Percentiles rank a stretch among this genome's conserved stretches.
Conservation (phyloP, 257 asterid genomes). For the Linderniella brevidens region DNA sequence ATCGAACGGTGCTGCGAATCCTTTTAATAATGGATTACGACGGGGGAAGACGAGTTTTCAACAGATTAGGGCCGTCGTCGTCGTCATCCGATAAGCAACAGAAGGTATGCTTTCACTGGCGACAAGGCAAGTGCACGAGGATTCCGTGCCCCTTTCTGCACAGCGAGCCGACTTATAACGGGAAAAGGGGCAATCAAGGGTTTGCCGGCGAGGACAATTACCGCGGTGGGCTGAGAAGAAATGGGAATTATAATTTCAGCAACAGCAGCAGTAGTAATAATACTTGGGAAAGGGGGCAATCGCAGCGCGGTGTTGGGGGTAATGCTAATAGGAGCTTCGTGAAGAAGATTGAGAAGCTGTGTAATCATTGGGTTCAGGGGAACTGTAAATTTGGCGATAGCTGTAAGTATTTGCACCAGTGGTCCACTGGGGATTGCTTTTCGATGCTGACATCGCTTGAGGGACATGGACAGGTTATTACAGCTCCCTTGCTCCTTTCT, state of each 20-base stretch:
- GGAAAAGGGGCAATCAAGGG: constrained; percentile 61
- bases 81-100: constrained; percentile 34
- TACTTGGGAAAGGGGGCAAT: constrained; percentile 44
- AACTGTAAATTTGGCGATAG: background rate
- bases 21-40: constrained; percentile 40
- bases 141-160: constrained; percentile 62
- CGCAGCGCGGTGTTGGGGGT: constrained; percentile 17
- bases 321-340: constrained; percentile 17
- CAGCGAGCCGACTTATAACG: constrained; percentile 41
- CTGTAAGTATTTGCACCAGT: background rate
- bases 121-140: constrained; percentile 72
- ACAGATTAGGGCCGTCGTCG: constrained; percentile 42
- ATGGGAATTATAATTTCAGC: constrained; percentile 37
- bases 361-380: background rate
- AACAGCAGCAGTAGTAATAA: constrained; percentile 17
- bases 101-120: constrained; percentile 72
- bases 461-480: constrained; percentile 1
- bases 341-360: constrained; percentile 28
- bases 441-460: constrained; percentile 1
- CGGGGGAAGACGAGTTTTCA: constrained; percentile 56
- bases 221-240: constrained; percentile 39
- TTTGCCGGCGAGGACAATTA: constrained; percentile 42
- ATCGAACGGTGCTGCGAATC: background rate
- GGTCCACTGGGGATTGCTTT: background rate
- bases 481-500: background rate